phyloP scores from a whole-genome alignment of 768 basidiomycete species.

The Lyophyllum atratum region DNA sequence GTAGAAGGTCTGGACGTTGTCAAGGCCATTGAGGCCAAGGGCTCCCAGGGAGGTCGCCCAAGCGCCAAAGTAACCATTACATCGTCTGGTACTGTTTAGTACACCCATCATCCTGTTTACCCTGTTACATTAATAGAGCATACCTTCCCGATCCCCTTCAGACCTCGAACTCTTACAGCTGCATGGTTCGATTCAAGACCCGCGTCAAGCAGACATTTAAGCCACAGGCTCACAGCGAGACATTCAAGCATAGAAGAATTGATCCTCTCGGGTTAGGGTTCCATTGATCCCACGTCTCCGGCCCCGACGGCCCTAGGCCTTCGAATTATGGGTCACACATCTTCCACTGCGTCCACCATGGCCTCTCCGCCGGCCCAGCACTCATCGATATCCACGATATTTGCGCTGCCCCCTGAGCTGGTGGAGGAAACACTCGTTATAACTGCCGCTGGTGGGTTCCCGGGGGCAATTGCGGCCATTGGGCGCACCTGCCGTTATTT shows the following conservation, averaged over 20 bases:
- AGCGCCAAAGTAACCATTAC: slow-evolving; percentile 56
- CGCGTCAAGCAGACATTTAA: not conserved
- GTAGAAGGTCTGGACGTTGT: slow-evolving; percentile 66
- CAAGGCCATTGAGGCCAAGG: slow-evolving; percentile 54
- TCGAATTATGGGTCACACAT: not conserved
- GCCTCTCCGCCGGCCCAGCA: slow-evolving; percentile 5
- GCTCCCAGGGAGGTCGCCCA: slow-evolving; percentile 38
- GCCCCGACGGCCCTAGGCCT: no score
- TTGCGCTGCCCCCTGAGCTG: slow-evolving; percentile 18
- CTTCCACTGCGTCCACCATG: not conserved
- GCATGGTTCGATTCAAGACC: not conserved
- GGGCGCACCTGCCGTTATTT: slow-evolving; percentile 17
- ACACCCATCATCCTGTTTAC: not conserved
- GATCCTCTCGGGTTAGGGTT: slow-evolving; percentile 8
- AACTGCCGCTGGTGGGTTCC: slow-evolving; percentile 14
- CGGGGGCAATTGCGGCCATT: slow-evolving; percentile 15
- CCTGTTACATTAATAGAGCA: not conserved
- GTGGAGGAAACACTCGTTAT: slow-evolving; percentile 19
- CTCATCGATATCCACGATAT: slow-evolving; percentile 10
- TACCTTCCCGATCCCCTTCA: not conserved
- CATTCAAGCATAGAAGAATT: not conserved
- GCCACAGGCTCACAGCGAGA: not conserved
- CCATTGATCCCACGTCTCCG: not conserved
- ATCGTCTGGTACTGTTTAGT: slow-evolving; percentile 49
- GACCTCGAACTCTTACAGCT: not conserved